These are phyloP conservation scores for Aspergillus ibericus DNA, from an alignment of 2,329 filamentous ascomycete species.

Conservation along the genomic window DNA sequence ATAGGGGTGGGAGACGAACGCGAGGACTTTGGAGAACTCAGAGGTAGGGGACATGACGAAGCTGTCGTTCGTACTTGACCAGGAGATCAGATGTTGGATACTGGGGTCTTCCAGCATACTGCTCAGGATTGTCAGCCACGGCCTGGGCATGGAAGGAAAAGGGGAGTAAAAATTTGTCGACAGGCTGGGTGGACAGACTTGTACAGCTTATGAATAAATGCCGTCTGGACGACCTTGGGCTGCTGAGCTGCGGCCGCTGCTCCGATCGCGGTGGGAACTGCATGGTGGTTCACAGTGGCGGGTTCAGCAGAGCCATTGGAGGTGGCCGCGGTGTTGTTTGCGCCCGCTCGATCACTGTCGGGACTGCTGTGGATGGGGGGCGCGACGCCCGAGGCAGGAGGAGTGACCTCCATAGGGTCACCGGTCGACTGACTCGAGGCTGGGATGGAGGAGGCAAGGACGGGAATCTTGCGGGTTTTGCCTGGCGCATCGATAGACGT, in stretches of 20 bases:
- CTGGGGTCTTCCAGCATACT: conserved; percentile 95
- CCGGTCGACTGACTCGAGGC: conserved; percentile 44
- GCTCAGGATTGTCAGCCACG: conserved; percentile 24
- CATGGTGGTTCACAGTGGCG: conserved; percentile 29
- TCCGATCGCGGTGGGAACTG: conserved; percentile 34
- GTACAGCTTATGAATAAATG: conserved; percentile 98
- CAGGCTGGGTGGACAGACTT: conserved; percentile 62
- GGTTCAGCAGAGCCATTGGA: conserved; percentile 36
- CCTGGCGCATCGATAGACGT: conserved; percentile 39
- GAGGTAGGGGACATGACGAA: conserved; percentile 98
- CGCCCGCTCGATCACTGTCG: conserved; percentile 46
- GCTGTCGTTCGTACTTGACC: conserved; percentile 90
- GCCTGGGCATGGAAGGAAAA: background rate
- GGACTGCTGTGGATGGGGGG: conserved; percentile 52
- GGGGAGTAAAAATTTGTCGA: background rate
- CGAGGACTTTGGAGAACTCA: conserved; percentile 96
- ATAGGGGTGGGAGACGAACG: conserved; percentile 61
- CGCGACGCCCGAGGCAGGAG: conserved; percentile 43
- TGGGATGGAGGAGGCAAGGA: conserved; percentile 50
- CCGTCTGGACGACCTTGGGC: conserved; percentile 96
- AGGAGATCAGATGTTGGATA: conserved; percentile 95
- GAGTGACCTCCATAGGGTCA: conserved; percentile 59
- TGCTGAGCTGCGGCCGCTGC: conserved; percentile 68
- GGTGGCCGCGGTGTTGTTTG: conserved; percentile 28
- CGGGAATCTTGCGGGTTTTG: conserved; percentile 53